Conservation (phyloP, 2,329 filamentous ascomycete species). For the Cytospora mali region DNA sequence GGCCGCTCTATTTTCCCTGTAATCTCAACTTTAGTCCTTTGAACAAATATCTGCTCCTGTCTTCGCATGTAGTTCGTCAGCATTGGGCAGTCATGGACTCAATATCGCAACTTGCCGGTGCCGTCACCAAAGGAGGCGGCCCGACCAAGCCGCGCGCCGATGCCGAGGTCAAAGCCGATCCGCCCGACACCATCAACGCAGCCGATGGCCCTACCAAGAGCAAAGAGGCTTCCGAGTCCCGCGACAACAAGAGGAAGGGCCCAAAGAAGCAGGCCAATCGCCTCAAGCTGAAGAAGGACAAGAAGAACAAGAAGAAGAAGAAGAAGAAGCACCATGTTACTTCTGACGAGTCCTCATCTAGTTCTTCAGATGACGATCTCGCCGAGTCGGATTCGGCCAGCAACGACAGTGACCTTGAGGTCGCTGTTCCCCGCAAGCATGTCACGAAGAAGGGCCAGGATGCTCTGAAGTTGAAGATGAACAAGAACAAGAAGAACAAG, state of each 20-base stretch:
- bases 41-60: too few species aligned
- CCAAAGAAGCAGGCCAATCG: background rate
- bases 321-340: conserved; percentile 16
- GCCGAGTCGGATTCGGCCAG: background rate
- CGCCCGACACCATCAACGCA: background rate
- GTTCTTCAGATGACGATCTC: background rate
- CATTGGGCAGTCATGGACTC: conserved; percentile 15
- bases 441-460: conserved; percentile 3
- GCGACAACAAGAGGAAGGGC: background rate
- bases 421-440: conserved; percentile 4
- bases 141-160: conserved; percentile 5
- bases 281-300: conserved; percentile 6
- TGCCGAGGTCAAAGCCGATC: conserved; percentile 16
- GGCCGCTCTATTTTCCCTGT: too few species aligned
- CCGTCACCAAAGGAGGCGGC: conserved; percentile 19
- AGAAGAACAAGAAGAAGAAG: background rate
- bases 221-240: conserved; percentile 1
- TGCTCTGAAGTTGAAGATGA: background rate
- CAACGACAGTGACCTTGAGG: background rate
- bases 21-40: too few species aligned
- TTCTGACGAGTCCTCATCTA: conserved; percentile 10
- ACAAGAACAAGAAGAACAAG: conserved; percentile 1
- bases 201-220: conserved; percentile 6
- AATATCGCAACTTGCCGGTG: conserved; percentile 3
- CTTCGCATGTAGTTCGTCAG: background rate